Base-by-base conservation (phyloP, 1,284 basidiomycete species). In the Volvariella volvacea region DNA sequence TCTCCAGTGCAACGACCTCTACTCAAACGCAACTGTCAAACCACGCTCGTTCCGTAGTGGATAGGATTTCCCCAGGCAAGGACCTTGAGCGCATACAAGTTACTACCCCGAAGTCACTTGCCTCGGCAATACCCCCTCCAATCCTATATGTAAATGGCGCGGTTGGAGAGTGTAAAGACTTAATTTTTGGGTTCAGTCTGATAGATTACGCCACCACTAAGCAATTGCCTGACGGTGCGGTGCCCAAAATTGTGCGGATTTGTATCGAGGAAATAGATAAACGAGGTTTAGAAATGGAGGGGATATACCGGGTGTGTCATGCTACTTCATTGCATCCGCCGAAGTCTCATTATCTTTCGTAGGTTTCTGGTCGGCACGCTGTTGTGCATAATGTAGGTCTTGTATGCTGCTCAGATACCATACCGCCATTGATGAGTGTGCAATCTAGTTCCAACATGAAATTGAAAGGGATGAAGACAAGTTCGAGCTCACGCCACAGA, bases 171-270 rank as follows among this genome's bases (percentile, higher is more conserved):
- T 98, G 92, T 56, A 77, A 76, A 43, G 88, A 91, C 57, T 70
- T 99, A 28, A 88, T 98, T 39, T 98, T 98, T 60, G 95, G 95
- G 19, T 85, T 97, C 50, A 84, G 81, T 50, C 67, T 99, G 44
- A 83, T 86, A 43, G 94, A 98, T 61, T 98, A 99, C 60, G 90
- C 93, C 9, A 92, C 87, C 22, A 78, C 88, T 3, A 81, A 91
- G 49, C 78, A 78, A 40, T 63, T 88, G n/a, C 73, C 71, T 31
- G 85, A 89, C 34, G 76, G 78, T 8, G 78, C 90, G 22, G 73
- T 89, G 2, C 95, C 95, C 0, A 84, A 84, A 58, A 87, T 98
- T 46, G 73, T 98, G 8, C 75, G 74, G 47, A 81, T 94, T 51
- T 94, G 90, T 61, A 83, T 96, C 47, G 71, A 78, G 43, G 92